These are phyloP conservation scores for Penicillium rolfsii DNA, from an alignment of 2,329 filamentous ascomycete species.

Conservation along the genomic window DNA sequence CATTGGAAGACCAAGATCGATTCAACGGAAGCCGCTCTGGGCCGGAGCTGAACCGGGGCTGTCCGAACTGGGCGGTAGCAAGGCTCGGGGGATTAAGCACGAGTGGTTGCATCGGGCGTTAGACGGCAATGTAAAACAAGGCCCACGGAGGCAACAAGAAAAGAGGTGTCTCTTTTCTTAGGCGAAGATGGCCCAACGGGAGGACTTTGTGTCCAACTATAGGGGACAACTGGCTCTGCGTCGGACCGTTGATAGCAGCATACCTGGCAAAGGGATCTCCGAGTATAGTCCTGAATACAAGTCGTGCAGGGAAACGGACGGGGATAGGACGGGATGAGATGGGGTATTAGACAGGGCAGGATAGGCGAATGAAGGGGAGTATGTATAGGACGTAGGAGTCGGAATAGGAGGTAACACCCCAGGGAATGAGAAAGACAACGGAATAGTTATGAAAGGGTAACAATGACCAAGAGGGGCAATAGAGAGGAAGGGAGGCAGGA, in stretches of 20 bases:
- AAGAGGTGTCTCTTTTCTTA: not conserved
- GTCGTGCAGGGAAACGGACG: not conserved
- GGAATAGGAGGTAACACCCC: not conserved
- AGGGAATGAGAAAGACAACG: conserved; percentile 14
- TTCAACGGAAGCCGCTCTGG: conserved; percentile 41
- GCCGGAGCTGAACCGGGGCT: conserved; percentile 38
- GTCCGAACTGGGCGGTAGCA: conserved; percentile 42
- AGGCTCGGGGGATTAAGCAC: conserved; percentile 45
- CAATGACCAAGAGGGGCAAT: conserved; percentile 9
- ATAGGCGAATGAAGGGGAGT: conserved; percentile 7
- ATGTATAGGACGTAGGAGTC: conserved; percentile 11
- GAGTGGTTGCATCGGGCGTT: conserved; percentile 47
- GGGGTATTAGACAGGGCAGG: not conserved
- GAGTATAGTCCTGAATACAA: not conserved
- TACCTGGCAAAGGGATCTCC: conserved; percentile 32
- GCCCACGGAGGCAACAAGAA: conserved; percentile 17
- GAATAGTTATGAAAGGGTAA: conserved; percentile 5
- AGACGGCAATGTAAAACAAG: conserved; percentile 17
- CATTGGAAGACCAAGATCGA: conserved; percentile 42
- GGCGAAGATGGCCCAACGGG: conserved; percentile 1
- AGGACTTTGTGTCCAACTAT: conserved; percentile 26
- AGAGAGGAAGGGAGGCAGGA: conserved; percentile 9
- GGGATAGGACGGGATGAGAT: conserved; percentile 8
- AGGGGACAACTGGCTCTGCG: conserved; percentile 27
- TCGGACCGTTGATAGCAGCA: conserved; percentile 32